Evolutionary conservation across 805 yeast genomes (phyloP), one percentile per base, ranked within the genome.

Genomic region (Wickerhamiella qilinensis): DNA sequence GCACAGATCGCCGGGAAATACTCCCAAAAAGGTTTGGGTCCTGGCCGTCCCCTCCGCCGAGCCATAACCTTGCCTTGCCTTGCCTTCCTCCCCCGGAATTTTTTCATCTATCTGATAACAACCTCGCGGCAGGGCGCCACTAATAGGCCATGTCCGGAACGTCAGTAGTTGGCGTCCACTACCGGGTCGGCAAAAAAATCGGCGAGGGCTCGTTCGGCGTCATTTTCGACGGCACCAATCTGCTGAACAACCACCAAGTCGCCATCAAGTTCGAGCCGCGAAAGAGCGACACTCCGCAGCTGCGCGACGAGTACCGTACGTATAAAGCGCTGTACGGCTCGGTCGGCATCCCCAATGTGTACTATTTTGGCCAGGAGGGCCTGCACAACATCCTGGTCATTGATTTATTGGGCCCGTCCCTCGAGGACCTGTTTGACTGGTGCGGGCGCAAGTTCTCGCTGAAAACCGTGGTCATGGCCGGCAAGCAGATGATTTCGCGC

Each of bases 161-260:
- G 25, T 41, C 45, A 20, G 73, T 78, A 29, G 95, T 91, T 36
- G 98, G 98, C 20, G 75, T 88, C 44, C 98, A 91, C 64, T 91
- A 86, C 63, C 79, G 85, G 50, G 91, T 91, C 39, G 98, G 97
- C 42, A 88, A 86, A 60, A 91, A 91, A 63, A 86, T 91, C 44
- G 98, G 98, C 40, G 97, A 91, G 62, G 98, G 98, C 32, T 88
- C 97, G 4, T 91, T 91, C 59, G 98, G 98, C 40, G 93, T 91
- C 38, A 79, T 91, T 43, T 91, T 91, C 57, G 97, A 91, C 63
- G 98, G 98, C 46, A 73, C 83, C 30, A 88, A 91, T 57, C 69
- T 91, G 55, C 73, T 91, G 51, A 88, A 84, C 63, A 86, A 86
- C 47, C 77, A 77, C 44, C 91, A 82, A 37, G 97, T 91, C 34